Evolutionary conservation across 1,139 yeast genomes (phyloP), one percentile per base, ranked within the genome.

Genomic region (Pichia sp.): DNA sequence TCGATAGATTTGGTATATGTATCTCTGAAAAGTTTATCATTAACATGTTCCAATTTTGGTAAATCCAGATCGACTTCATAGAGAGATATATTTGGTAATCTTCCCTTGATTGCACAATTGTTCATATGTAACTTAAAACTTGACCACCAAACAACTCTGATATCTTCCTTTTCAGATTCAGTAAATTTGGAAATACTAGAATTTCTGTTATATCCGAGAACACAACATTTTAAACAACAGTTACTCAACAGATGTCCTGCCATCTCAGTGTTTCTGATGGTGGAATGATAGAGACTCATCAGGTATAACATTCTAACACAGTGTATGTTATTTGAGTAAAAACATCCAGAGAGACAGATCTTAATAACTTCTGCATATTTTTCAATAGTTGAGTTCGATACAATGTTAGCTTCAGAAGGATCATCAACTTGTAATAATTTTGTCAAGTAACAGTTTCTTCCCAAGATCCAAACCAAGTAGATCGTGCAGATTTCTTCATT

Each of bases 381-480:
- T 9, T 51, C 48, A 11, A 51, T 41, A 6, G 37, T 36, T 14
- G 20, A 22, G 12, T 44, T 38, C 8, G 47, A 15, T 40, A 38
- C 48, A 21, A 33, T 31, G 24, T 30, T 34, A 10, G 35, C 36
- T 20, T 37, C 44, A 21, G 31, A 15, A 5, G 19, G 21, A 15
- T 32, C 31, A n/a, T 41, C 22, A 18, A 39, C 59, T 58, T 42
- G 62, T 44, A 28, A 63, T 46, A 27, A 65, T 47, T 43, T 34
- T 20, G 35, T 36, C 11, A 50, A 18, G 38, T 53, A 48, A 18
- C 48, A 50, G 38, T 57, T 54, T 32, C 62, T 54, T 19, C 65
- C 72, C 33, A 66, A 37, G n/a, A 68, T 55, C 67, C 69, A 69
- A 3, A 70, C 70, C 34, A 71, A 49, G 49, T 69, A 71, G 9